These are phyloP conservation scores for Salix purpurea DNA, from an alignment of 345 rosid species.

Conservation along the genomic window DNA sequence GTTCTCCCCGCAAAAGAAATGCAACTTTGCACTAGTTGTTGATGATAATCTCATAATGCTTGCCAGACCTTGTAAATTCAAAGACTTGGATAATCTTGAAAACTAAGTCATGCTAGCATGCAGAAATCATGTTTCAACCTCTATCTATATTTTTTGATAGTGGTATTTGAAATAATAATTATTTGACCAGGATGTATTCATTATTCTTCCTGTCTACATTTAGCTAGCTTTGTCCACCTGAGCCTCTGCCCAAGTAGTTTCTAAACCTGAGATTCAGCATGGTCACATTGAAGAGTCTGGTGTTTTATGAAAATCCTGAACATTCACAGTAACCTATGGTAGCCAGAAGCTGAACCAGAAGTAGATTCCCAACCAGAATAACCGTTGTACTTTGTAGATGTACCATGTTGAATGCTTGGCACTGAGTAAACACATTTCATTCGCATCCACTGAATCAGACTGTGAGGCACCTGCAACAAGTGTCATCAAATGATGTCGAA, in stretches of 20 bases:
- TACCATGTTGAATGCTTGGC: conserved; percentile 35
- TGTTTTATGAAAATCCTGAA: background rate
- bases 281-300: background rate
- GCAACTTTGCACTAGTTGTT: background rate
- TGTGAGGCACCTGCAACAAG: conserved; percentile 39
- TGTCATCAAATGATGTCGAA: conserved; percentile 38
- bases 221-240: conserved; percentile 34
- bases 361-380: conserved; percentile 54
- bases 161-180: background rate
- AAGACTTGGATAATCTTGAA: background rate
- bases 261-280: conserved; percentile 33
- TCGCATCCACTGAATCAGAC: conserved; percentile 27
- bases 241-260: conserved; percentile 48
- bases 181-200: background rate
- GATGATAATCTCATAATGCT: background rate
- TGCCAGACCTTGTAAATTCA: background rate
- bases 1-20: background rate
- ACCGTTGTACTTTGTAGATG: conserved; percentile 30
- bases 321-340: conserved; percentile 33
- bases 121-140: background rate
- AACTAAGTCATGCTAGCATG: background rate
- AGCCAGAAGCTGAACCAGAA: conserved; percentile 49
- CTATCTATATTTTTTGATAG: background rate
- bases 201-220: conserved; percentile 31
- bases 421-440: conserved; percentile 43